These are phyloP conservation scores for Pythium folliculosum DNA, from an alignment of 352 stramenopile species.

Conservation along the genomic window DNA sequence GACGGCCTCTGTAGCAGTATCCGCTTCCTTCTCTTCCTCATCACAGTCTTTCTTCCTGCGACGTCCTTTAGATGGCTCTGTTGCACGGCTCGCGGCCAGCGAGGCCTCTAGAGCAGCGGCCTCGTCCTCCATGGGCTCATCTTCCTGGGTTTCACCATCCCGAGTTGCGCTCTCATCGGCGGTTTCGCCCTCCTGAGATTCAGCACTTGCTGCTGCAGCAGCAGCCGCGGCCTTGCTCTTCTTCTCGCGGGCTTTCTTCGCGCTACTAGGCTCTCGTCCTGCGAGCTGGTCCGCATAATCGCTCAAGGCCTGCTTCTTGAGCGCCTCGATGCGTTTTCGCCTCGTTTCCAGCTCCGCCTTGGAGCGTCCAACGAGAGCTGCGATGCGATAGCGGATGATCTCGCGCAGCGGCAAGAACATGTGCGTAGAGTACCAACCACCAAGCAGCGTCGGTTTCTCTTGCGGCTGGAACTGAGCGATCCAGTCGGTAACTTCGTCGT, in stretches of 20 bases:
- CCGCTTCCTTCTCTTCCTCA: constrained; percentile 1
- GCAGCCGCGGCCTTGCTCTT: constrained; percentile 11
- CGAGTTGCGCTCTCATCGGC: not conserved
- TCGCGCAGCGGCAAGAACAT: constrained; percentile 81
- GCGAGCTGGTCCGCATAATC: constrained; percentile 58
- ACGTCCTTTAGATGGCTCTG: not conserved
- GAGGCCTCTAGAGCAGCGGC: constrained; percentile 19
- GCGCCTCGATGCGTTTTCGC: constrained; percentile 61
- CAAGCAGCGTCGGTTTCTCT: constrained; percentile 52
- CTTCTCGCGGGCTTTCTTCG: constrained; percentile 21
- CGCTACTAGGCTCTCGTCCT: constrained; percentile 21
- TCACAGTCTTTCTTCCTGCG: constrained; percentile 2
- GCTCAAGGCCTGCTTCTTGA: constrained; percentile 71
- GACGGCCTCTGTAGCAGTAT: constrained; percentile 6
- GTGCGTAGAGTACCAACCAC: constrained; percentile 77
- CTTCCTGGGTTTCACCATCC: not conserved
- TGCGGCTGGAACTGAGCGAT: constrained; percentile 48
- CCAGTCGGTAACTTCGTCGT: constrained; percentile 63
- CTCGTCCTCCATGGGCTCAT: constrained; percentile 23
- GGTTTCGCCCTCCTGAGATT: constrained; percentile 26
- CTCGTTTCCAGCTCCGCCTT: constrained; percentile 67
- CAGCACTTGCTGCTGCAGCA: not conserved
- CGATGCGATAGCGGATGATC: constrained; percentile 76
- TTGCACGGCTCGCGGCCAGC: constrained; percentile 14
- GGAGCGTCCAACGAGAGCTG: constrained; percentile 66